Percentiles rank a stretch among this genome's conserved stretches.
Evolutionary conservation across 768 basidiomycete species (phyloP).

Genomic region (Kwoniella dendrophila): DNA sequence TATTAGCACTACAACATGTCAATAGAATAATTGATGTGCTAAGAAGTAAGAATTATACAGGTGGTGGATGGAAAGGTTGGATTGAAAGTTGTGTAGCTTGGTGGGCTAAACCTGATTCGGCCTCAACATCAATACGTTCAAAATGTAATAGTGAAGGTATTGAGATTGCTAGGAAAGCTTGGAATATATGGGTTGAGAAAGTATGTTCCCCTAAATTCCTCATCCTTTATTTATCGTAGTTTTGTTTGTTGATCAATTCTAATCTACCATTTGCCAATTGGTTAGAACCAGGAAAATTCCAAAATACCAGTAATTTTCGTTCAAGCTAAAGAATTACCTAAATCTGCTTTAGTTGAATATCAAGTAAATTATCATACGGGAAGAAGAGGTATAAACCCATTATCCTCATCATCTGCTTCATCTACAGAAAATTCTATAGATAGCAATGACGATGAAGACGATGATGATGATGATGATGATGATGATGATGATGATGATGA

Average conservation of each 20-base stretch:
- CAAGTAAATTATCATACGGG: conserved; percentile 57
- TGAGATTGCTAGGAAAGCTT: conserved; percentile 27
- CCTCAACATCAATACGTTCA: too few species aligned
- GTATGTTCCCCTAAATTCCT: conserved; percentile 14
- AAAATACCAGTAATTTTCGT: conserved; percentile 50
- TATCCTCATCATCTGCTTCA: background rate
- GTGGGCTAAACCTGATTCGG: conserved; percentile 59
- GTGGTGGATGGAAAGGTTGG: conserved; percentile 67
- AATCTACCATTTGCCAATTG: background rate
- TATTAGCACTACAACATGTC: conserved; percentile 79
- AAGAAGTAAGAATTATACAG: conserved; percentile 58
- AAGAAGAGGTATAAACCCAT: conserved; percentile 12
- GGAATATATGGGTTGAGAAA: conserved; percentile 44
- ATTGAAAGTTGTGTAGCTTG: conserved; percentile 73
- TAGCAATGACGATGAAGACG: background rate
- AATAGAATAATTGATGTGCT: conserved; percentile 68
- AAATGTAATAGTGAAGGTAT: conserved; percentile 17
- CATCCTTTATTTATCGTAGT: background rate
- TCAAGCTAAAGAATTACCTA: conserved; percentile 53
- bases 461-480: conserved; percentile 22
- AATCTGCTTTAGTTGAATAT: conserved; percentile 57
- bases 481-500: conserved; percentile 43
- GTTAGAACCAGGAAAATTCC: conserved; percentile 30
- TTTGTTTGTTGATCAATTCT: conserved; percentile 2
- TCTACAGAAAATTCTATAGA: background rate